Base-by-base conservation (phyloP, 306 rosid species). In the Cyamopsis tetragonoloba region DNA sequence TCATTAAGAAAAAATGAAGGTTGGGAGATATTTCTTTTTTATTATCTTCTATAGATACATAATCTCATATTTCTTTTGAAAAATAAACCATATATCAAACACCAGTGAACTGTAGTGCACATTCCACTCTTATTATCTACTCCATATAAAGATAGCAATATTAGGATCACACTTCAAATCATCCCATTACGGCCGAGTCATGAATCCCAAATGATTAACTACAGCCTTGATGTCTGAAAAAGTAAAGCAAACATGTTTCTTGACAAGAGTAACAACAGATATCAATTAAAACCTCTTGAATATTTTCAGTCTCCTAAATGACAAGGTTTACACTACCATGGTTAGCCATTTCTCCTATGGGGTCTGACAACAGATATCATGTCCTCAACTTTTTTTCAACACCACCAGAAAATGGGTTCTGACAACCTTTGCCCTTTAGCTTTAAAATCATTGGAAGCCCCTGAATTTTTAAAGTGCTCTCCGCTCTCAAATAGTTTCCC, bases 381-480 rank as follows among this genome's bases (percentile, higher is more conserved):
- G n/a, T n/a, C n/a, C n/a, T n/a, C n/a, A n/a, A n/a, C n/a, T n/a
- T n/a, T n/a, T n/a, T n/a, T n/a, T n/a, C n/a, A 84, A 89, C 74
- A 28, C 23, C 42, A 68, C 17, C 71, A 41, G 39, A 43, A 51
- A 49, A 39, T 27, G 60, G 27, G 56, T 1, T 51, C 18, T 78
- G 30, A 80, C 82, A 15, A 87, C 82, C 80, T 72, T 87, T 22
- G 77, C 75, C 77, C 88, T 81, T 86, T 74, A 47, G 73, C 72
- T 62, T 50, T 68, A 65, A 74, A 80, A 73, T 80, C 86, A 64
- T 83, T 77, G 12, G 10, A 51, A 72, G 62, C 41, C 43, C 84
- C 50, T 78, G 81, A 73, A 70, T 78, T 76, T 84, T 79, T 7
- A 73, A 83, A 63, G 32, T 15, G 42, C 87, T 24, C 77, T 54